phyloP scores from a whole-genome alignment of 1,284 basidiomycete species.

The Tilletiopsis washingtonensis region DNA sequence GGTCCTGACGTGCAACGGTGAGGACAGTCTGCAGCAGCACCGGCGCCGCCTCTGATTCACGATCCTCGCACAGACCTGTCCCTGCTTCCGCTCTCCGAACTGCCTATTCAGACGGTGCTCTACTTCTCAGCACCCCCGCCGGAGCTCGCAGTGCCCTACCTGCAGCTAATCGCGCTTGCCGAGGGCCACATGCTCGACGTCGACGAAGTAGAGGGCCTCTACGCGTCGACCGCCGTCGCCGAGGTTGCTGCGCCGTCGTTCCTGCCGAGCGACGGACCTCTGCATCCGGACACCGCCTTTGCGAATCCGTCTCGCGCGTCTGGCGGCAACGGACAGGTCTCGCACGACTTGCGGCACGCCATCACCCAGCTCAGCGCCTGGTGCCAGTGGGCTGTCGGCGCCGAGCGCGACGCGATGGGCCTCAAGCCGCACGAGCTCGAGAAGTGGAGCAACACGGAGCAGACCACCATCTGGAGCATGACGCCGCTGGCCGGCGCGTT shows the following conservation, averaged over 20 bases:
- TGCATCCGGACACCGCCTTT: conserved; percentile 50
- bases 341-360: conserved; percentile 57
- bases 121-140: conserved; percentile 17
- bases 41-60: too few species aligned
- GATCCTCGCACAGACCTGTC: conserved; percentile 14
- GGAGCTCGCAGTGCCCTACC: conserved; percentile 60
- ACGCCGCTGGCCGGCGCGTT: neutral
- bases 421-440: neutral
- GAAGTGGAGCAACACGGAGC: neutral
- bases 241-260: conserved; percentile 38
- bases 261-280: conserved; percentile 48
- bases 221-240: conserved; percentile 6
- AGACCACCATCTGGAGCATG: neutral
- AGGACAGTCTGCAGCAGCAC: conserved; percentile 11
- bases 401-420: neutral
- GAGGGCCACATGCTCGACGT: conserved; percentile 52
- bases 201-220: conserved; percentile 6
- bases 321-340: conserved; percentile 54
- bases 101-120: conserved; percentile 25
- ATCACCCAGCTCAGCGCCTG: conserved; percentile 58
- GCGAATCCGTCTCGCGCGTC: conserved; percentile 64
- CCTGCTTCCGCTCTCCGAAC: conserved; percentile 15
- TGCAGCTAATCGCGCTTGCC: conserved; percentile 59
- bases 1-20: conserved; percentile 37
- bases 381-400: conserved; percentile 38